These are phyloP conservation scores for Nitzschia sp. DNA, from an alignment of 108 stramenopile genomes.

Conservation along the genomic window DNA sequence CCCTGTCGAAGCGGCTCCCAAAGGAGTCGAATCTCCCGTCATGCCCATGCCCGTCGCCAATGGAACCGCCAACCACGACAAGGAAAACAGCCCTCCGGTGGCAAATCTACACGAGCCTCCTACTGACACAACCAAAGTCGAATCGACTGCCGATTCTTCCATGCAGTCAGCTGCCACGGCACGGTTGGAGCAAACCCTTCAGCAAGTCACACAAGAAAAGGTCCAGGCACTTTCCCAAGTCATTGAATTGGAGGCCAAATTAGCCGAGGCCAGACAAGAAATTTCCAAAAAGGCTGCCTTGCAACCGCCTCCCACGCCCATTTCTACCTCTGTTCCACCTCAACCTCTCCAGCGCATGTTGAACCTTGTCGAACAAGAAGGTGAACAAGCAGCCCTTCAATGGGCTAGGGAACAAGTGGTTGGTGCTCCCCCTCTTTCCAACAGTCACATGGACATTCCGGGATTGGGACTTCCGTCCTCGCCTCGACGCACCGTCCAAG, in stretches of 20 bases:
- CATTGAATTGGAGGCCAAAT: constrained; percentile 16
- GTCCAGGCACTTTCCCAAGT: constrained; percentile 35
- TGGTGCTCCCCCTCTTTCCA: constrained; percentile 13
- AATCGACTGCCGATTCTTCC: too few species aligned
- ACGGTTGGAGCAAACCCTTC: constrained; percentile 27
- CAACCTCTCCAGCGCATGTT: constrained; percentile 29
- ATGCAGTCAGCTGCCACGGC: background rate
- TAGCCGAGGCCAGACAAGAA: constrained; percentile 12
- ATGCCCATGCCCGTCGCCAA: background rate
- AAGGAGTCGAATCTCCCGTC: background rate
- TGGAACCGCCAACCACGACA: background rate
- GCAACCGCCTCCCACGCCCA: background rate
- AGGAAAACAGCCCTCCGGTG: background rate
- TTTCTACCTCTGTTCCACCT: background rate
- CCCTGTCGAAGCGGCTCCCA: background rate
- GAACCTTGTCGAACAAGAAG: constrained; percentile 33
- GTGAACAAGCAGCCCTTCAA: constrained; percentile 39
- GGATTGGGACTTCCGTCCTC: background rate
- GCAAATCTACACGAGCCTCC: background rate
- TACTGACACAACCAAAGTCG: constrained; percentile 1
- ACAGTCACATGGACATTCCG: constrained; percentile 2
- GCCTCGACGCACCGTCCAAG: background rate
- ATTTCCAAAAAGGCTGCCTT: background rate
- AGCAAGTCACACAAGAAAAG: constrained; percentile 36
- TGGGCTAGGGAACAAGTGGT: constrained; percentile 35